A percentile compares a stretch with the other conserved stretches of the same genome.
phyloP scores from a whole-genome alignment of 371 early-diverging fungal genomes.

The Mucor indicus region DNA sequence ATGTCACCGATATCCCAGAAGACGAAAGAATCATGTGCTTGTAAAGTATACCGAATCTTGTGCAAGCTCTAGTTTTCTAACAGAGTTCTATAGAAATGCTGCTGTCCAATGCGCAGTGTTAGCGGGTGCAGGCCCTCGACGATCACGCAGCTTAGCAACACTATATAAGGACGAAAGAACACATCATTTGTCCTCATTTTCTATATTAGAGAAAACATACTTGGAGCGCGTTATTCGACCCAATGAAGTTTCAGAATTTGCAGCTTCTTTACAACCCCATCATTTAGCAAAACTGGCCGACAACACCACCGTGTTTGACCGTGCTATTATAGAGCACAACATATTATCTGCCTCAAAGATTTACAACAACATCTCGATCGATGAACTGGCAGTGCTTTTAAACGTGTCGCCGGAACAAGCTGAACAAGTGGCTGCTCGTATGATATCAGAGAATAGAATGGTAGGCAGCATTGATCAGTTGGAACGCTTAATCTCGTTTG shows the following conservation, averaged over 20 bases:
- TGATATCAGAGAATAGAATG: slow-evolving; percentile 91
- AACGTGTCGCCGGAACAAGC: slow-evolving; percentile 78
- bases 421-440: slow-evolving; percentile 78
- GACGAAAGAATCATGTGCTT: slow-evolving; percentile 67
- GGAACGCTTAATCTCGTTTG: slow-evolving; percentile 80
- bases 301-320: slow-evolving; percentile 83
- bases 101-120: slow-evolving; percentile 84
- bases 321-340: slow-evolving; percentile 95
- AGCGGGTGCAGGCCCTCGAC: slow-evolving; percentile 89
- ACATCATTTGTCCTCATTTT: slow-evolving; percentile 59
- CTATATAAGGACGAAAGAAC: slow-evolving; percentile 92
- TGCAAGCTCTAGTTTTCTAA: too few species aligned
- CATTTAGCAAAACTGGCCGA: slow-evolving; percentile 71
- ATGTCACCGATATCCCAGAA: slow-evolving; percentile 59
- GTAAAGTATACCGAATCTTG: slow-evolving; percentile 31
- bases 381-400: slow-evolving; percentile 76
- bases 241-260: slow-evolving; percentile 78
- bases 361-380: slow-evolving; percentile 86
- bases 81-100: slow-evolving; percentile 52
- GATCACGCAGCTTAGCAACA: slow-evolving; percentile 83
- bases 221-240: slow-evolving; percentile 80
- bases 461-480: slow-evolving; percentile 89
- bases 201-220: slow-evolving; percentile 89
- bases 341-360: slow-evolving; percentile 81
- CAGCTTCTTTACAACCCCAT: slow-evolving; percentile 70